Evolutionary conservation across 768 basidiomycete genomes (phyloP).

Genomic region (Russula virescens): DNA sequence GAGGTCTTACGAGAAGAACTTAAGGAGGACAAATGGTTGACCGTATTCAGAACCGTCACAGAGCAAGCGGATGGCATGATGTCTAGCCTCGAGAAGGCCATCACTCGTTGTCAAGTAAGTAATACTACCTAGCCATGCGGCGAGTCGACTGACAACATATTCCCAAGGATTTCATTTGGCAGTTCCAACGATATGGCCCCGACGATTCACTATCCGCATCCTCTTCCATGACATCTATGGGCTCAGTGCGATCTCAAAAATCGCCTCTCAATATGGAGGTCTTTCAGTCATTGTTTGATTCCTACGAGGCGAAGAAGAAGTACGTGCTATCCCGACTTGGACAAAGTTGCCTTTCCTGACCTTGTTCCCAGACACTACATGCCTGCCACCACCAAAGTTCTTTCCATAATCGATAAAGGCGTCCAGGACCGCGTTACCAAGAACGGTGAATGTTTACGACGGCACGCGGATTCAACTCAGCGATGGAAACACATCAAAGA

Average conservation of each 20-base stretch:
- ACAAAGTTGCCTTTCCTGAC: constrained; percentile 4
- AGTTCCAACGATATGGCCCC: constrained; percentile 56
- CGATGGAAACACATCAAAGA: constrained; percentile 79
- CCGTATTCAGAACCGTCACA: constrained; percentile 88
- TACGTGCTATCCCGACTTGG: constrained; percentile 33
- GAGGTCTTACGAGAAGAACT: constrained; percentile 84
- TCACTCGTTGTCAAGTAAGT: constrained; percentile 80
- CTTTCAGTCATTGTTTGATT: constrained; percentile 61
- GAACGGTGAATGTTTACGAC: constrained; percentile 90
- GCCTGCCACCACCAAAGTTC: constrained; percentile 87
- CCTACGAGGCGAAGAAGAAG: constrained; percentile 88
- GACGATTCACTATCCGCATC: constrained; percentile 39
- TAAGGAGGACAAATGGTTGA: constrained; percentile 96
- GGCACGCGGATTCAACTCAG: constrained; percentile 84
- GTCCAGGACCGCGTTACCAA: constrained; percentile 90
- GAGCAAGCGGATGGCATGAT: constrained; percentile 98
- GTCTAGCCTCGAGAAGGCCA: constrained; percentile 89
- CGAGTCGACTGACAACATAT: constrained; percentile 6
- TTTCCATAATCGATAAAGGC: constrained; percentile 91
- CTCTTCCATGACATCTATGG: constrained; percentile 34
- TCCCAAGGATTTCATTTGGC: constrained; percentile 76
- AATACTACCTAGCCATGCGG: constrained; percentile 14
- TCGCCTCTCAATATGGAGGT: constrained; percentile 51
- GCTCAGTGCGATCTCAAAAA: constrained; percentile 47
- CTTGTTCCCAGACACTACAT: constrained; percentile 70